These are phyloP conservation scores for Periconia digitata DNA, from an alignment of 2,329 filamentous ascomycete genomes.

Conservation along the genomic window DNA sequence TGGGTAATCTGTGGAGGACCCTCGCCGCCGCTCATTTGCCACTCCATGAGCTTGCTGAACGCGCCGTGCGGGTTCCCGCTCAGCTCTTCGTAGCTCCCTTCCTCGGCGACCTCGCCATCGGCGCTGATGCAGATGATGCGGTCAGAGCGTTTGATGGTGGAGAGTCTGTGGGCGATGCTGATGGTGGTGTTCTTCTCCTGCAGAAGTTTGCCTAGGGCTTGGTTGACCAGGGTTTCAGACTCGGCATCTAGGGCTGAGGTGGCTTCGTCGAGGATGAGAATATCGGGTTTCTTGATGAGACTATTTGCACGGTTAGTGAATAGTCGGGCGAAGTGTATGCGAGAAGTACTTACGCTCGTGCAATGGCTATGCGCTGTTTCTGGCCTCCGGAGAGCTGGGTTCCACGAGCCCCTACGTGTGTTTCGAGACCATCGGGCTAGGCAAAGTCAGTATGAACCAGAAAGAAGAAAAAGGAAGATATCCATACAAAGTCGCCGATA, in stretches of 20 bases:
- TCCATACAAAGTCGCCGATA: slow-evolving; percentile 80
- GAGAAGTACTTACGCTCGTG: slow-evolving; percentile 60
- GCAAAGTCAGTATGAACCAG: slow-evolving; percentile 16
- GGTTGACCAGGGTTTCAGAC: slow-evolving; percentile 94
- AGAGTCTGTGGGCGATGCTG: slow-evolving; percentile 92
- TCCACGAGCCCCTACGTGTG: slow-evolving; percentile 86
- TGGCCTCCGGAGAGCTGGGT: slow-evolving; percentile 94
- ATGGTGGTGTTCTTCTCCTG: slow-evolving; percentile 92
- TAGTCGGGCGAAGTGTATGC: not conserved
- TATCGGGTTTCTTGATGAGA: slow-evolving; percentile 92
- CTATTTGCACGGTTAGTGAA: not conserved
- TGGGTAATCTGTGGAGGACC: slow-evolving; percentile 24
- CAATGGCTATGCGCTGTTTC: slow-evolving; percentile 97
- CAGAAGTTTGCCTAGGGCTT: slow-evolving; percentile 78
- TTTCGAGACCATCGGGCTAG: slow-evolving; percentile 87
- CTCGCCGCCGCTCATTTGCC: slow-evolving; percentile 92
- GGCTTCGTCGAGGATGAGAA: slow-evolving; percentile 91
- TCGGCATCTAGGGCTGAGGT: slow-evolving; percentile 96
- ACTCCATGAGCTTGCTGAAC: slow-evolving; percentile 96
- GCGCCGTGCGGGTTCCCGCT: slow-evolving; percentile 74
- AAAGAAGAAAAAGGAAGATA: slow-evolving; percentile 12
- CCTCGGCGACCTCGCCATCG: slow-evolving; percentile 88
- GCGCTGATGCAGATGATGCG: slow-evolving; percentile 87
- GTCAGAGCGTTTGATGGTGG: slow-evolving; percentile 94
- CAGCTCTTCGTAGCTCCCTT: slow-evolving; percentile 79